Evolutionary conservation across 1,284 basidiomycete genomes (phyloP).

Genomic region (Tilletia indica): DNA sequence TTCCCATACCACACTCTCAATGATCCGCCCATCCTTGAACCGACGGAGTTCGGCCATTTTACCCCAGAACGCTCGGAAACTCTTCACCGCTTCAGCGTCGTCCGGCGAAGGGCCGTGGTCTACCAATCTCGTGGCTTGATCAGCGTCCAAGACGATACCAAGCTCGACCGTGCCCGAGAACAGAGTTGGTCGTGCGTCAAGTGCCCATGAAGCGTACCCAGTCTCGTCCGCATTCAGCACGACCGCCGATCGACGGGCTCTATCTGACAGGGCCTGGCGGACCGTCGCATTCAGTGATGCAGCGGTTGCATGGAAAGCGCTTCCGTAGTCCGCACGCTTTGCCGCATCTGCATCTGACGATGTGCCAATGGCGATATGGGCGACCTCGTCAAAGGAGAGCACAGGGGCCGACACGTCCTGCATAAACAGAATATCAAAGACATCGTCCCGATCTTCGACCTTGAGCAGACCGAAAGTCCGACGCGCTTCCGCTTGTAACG

Average conservation of each 20-base stretch:
- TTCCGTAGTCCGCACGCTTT: conserved; percentile 38
- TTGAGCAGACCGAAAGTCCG: conserved; percentile 49
- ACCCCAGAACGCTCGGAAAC: conserved; percentile 87
- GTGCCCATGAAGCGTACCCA: conserved; percentile 29
- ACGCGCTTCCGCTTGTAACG: conserved; percentile 61
- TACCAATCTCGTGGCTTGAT: conserved; percentile 51
- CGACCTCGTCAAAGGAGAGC: conserved; percentile 56
- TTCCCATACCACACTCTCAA: conserved; percentile 90
- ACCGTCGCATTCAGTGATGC: conserved; percentile 38
- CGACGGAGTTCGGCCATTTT: conserved; percentile 86
- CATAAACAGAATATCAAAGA: conserved; percentile 72
- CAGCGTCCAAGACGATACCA: conserved; percentile 37
- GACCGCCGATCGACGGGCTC: conserved; percentile 35
- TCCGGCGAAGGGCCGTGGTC: conserved; percentile 61
- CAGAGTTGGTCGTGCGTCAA: conserved; percentile 27
- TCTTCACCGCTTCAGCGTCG: conserved; percentile 59
- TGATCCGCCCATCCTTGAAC: conserved; percentile 92
- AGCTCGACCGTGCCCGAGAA: conserved; percentile 38
- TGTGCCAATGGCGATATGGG: conserved; percentile 25
- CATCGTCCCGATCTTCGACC: conserved; percentile 61
- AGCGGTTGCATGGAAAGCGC: conserved; percentile 31
- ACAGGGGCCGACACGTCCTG: conserved; percentile 52
- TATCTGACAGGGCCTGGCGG: conserved; percentile 31
- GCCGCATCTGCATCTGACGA: conserved; percentile 16
- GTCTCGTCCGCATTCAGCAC: conserved; percentile 28